phyloP scores from a whole-genome alignment of 768 basidiomycete genomes.

The Pisolithus tinctorius region DNA sequence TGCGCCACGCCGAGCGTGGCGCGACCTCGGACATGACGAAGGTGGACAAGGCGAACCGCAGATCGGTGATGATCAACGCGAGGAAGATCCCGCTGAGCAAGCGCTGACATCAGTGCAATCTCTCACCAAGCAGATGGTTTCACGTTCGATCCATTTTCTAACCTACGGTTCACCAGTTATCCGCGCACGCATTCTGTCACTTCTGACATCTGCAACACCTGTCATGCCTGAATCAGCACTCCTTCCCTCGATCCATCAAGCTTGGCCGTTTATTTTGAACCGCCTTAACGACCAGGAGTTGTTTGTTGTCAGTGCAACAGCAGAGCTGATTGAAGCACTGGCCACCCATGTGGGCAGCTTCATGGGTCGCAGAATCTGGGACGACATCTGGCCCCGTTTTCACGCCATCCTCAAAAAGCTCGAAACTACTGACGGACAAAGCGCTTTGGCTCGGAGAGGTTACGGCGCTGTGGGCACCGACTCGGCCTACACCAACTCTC shows the following conservation, averaged over 20 bases:
- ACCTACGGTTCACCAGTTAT: conserved; percentile 86
- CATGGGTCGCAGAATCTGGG: conserved; percentile 82
- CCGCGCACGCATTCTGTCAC: conserved; percentile 71
- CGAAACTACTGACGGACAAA: conserved; percentile 56
- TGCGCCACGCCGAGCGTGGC: conserved; percentile 56
- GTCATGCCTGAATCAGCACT: conserved; percentile 68
- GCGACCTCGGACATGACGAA: conserved; percentile 21
- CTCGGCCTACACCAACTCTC: conserved; percentile 74
- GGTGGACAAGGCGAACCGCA: conserved; percentile 19
- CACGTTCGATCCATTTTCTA: conserved; percentile 83
- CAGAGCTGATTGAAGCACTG: conserved; percentile 65
- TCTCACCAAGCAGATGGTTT: conserved; percentile 79
- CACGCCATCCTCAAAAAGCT: conserved; percentile 50
- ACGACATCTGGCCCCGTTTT: conserved; percentile 91
- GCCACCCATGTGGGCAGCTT: conserved; percentile 69
- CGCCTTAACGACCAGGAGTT: conserved; percentile 67
- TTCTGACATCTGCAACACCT: conserved; percentile 69
- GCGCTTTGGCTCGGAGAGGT: conserved; percentile 57
- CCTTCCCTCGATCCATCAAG: conserved; percentile 77
- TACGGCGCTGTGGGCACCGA: conserved; percentile 48
- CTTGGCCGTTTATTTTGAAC: conserved; percentile 94
- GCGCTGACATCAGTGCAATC: conserved; percentile 64
- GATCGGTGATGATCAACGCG: not conserved
- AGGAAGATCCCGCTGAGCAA: conserved; percentile 30
- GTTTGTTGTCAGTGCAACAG: conserved; percentile 76